A percentile compares a stretch with the other conserved stretches of the same genome.
Evolutionary conservation across 306 rosid genomes (phyloP).

Genomic region (Leucaena leucocephala): DNA sequence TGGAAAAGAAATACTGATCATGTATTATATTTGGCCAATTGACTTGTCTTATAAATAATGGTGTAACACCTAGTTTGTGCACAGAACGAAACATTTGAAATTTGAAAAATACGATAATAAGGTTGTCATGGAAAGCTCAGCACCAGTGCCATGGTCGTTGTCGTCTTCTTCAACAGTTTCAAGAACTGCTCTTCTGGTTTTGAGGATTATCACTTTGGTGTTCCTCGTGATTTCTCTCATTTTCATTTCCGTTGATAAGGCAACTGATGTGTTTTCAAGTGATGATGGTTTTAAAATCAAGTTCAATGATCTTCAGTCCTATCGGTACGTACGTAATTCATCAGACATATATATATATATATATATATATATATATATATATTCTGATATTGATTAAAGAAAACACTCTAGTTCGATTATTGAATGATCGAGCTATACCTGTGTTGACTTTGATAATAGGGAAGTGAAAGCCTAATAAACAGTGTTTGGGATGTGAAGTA

Average conservation of each 20-base stretch:
- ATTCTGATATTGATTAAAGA: too few relatives aligned
- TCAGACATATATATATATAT: too few relatives aligned
- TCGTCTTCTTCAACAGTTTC: conserved; percentile 43
- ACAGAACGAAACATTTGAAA: background rate
- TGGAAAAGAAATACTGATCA: too few relatives aligned
- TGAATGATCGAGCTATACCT: too few relatives aligned
- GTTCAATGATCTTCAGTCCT: conserved; percentile 48
- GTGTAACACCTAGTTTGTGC: background rate
- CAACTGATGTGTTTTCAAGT: background rate
- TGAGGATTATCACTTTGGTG: conserved; percentile 54
- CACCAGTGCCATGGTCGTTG: background rate
- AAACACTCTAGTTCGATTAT: too few relatives aligned
- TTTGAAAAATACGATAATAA: background rate
- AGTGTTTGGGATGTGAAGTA: too few relatives aligned
- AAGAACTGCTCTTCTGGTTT: conserved; percentile 41
- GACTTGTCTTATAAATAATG: conserved; percentile 24
- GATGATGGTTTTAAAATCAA: background rate
- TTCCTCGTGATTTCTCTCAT: conserved; percentile 56
- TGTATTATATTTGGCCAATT: conserved; percentile 5
- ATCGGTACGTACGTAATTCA: conserved; percentile 34
- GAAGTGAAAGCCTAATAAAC: too few relatives aligned
- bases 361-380: too few relatives aligned
- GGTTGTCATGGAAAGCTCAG: conserved; percentile 25
- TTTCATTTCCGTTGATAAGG: conserved; percentile 38
- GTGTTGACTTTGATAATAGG: too few relatives aligned